Percentiles rank a stretch among this genome's conserved stretches.
Evolutionary conservation across 305 asterid species (phyloP).

Genomic region (Rubia peregrina): DNA sequence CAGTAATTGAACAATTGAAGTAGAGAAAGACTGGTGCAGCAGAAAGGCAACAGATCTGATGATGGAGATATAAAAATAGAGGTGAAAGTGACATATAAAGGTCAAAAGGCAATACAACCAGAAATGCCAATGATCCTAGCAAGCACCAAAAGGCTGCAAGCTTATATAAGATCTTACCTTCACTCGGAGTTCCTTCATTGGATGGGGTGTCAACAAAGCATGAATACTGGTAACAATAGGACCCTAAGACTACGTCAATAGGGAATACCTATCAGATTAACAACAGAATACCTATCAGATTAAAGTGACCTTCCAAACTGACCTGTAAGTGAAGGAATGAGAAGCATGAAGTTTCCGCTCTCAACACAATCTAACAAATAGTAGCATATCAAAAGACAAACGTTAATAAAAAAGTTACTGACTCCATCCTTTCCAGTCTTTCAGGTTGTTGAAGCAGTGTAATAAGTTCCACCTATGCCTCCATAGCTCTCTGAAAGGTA

Average conservation of each 20-base stretch:
- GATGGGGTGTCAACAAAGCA: constrained; percentile 96
- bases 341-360: constrained; percentile 3
- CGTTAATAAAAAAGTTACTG: constrained; percentile 12
- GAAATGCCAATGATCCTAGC: not conserved
- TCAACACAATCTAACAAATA: not conserved
- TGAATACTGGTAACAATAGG: constrained; percentile 85
- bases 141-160: not conserved
- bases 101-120: not conserved
- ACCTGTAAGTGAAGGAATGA: constrained; percentile 31
- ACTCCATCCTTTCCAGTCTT: constrained; percentile 66
- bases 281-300: too few species aligned
- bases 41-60: too few species aligned
- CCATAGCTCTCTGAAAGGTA: constrained; percentile 71
- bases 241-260: constrained; percentile 36
- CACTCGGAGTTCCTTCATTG: constrained; percentile 98
- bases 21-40: too few species aligned
- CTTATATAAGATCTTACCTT: constrained; percentile 44
- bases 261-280: constrained; percentile 9
- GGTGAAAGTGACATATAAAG: too few species aligned
- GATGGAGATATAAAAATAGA: too few species aligned
- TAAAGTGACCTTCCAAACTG: constrained; percentile 67
- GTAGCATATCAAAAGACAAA: not conserved
- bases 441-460: constrained; percentile 51
- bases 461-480: constrained; percentile 68
- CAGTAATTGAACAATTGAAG: too few species aligned